phyloP scores from a whole-genome alignment of 306 rosid genomes.

The Crotalaria pallida region DNA sequence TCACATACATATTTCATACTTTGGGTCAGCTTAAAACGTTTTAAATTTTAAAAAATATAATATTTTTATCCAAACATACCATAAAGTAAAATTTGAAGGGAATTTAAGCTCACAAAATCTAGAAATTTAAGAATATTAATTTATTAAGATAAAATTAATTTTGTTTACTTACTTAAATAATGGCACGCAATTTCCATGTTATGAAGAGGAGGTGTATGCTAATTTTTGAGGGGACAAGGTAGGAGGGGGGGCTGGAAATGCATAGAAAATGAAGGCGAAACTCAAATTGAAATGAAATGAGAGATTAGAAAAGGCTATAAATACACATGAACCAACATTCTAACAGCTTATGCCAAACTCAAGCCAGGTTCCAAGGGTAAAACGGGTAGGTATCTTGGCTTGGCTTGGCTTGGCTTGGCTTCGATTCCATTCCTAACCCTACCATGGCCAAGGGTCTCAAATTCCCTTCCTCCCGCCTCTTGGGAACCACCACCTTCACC shows the following conservation, averaged over 20 bases:
- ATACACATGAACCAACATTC: slow-evolving; percentile 22
- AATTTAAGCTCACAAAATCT: too few relatives aligned
- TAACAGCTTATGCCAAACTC: slow-evolving; percentile 34
- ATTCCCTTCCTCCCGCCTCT: slow-evolving; percentile 45
- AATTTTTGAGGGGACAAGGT: slow-evolving; percentile 9
- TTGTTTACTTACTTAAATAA: too few relatives aligned
- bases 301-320: slow-evolving; percentile 43
- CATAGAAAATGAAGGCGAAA: slow-evolving; percentile 61
- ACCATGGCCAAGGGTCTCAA: slow-evolving; percentile 87
- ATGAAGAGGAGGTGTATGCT: too few relatives aligned
- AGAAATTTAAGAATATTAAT: too few relatives aligned
- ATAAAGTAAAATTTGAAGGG: too few relatives aligned
- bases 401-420: not conserved
- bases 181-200: too few relatives aligned
- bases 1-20: too few relatives aligned
- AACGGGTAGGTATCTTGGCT: not conserved
- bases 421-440: not conserved
- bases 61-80: too few relatives aligned
- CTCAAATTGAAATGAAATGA: slow-evolving; percentile 79
- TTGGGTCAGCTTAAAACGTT: too few relatives aligned
- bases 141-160: too few relatives aligned
- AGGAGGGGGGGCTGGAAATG: slow-evolving; percentile 46
- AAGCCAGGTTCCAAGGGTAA: slow-evolving; percentile 7
- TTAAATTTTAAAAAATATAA: too few relatives aligned
- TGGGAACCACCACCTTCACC: slow-evolving; percentile 50